These are phyloP conservation scores for Epichloe scottii DNA, from an alignment of 2,329 filamentous ascomycete genomes.

Conservation along the genomic window DNA sequence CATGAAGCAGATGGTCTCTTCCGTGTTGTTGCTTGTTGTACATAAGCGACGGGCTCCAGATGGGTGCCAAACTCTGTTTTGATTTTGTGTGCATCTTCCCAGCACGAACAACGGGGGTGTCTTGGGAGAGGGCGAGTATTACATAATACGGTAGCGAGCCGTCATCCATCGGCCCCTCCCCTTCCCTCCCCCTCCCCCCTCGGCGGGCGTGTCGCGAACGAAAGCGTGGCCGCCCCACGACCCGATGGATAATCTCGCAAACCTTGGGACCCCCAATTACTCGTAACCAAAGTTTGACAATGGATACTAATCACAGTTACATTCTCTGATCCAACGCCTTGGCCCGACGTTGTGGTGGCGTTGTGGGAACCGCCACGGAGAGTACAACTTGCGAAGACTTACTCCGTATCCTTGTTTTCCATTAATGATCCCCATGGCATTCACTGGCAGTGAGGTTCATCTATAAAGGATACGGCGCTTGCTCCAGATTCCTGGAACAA, in stretches of 20 bases:
- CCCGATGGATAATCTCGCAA: background rate
- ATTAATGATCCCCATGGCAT: no score
- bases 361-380: slow-evolving; percentile 1
- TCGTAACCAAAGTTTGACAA: background rate
- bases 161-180: no score
- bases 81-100: background rate
- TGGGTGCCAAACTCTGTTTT: slow-evolving; percentile 7
- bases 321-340: slow-evolving; percentile 2
- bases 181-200: no score
- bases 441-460: background rate
- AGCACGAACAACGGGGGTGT: no score
- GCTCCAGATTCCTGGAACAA: background rate
- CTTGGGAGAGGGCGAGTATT: no score
- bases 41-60: slow-evolving; percentile 3
- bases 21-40: background rate
- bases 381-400: background rate
- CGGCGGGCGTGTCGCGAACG: slow-evolving; percentile 1
- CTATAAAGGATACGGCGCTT: slow-evolving; percentile 4
- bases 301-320: background rate
- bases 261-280: background rate
- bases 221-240: slow-evolving; percentile 3
- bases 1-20: no score
- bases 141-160: no score
- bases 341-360: slow-evolving; percentile 1
- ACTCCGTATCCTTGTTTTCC: no score